These are phyloP conservation scores for Ceratobasidium sp. DNA, from an alignment of 1,284 basidiomycete species.

Conservation along the genomic window DNA sequence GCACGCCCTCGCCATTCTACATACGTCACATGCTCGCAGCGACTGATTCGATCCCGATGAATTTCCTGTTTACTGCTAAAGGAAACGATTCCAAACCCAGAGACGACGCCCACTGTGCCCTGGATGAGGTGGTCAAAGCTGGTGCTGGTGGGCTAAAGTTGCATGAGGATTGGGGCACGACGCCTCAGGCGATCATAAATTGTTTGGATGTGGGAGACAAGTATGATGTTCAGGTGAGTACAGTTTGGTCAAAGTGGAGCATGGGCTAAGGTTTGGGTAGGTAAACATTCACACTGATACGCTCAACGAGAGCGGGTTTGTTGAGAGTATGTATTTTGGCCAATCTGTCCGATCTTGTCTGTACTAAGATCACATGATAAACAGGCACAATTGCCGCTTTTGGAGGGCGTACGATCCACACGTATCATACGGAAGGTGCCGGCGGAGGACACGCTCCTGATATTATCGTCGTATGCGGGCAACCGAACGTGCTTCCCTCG, in stretches of 20 bases:
- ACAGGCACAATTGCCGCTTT: slow-evolving; percentile 90
- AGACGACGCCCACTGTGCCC: slow-evolving; percentile 52
- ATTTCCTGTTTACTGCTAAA: slow-evolving; percentile 92
- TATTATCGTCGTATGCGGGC: slow-evolving; percentile 94
- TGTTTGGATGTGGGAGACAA: slow-evolving; percentile 87
- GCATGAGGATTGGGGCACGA: slow-evolving; percentile 98
- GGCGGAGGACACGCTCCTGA: slow-evolving; percentile 98
- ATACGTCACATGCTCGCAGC: slow-evolving; percentile 89
- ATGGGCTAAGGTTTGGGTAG: slow-evolving; percentile 54
- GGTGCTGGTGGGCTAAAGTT: slow-evolving; percentile 94
- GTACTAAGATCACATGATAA: background rate
- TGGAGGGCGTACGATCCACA: slow-evolving; percentile 92
- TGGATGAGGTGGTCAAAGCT: slow-evolving; percentile 87
- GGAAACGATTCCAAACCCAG: slow-evolving; percentile 87
- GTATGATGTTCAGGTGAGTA: slow-evolving; percentile 88
- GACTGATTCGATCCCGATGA: slow-evolving; percentile 89
- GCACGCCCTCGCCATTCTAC: slow-evolving; percentile 89
- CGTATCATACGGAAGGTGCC: slow-evolving; percentile 96
- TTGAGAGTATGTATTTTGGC: slow-evolving; percentile 70
- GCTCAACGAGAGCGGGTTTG: slow-evolving; percentile 93
- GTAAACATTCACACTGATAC: slow-evolving; percentile 99
- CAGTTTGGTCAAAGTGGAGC: background rate
- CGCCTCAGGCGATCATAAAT: slow-evolving; percentile 84
- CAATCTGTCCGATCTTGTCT: background rate
- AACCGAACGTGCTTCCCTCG: slow-evolving; percentile 92